Conservation (phyloP, 805 yeast species). For the Isabelozyma heimii region DNA sequence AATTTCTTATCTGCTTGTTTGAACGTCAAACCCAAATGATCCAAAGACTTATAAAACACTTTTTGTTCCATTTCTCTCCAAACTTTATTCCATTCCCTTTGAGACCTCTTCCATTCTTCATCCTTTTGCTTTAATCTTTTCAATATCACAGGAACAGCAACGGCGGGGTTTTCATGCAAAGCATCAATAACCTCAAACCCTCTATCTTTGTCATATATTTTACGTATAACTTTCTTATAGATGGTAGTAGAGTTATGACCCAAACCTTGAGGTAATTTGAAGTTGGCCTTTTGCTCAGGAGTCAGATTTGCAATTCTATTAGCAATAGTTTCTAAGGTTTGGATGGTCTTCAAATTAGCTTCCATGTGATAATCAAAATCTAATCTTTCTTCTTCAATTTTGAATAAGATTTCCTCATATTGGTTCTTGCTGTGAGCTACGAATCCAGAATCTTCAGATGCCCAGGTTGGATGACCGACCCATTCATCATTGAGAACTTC, state of each 20-base stretch:
- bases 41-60: constrained; percentile 88
- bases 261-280: constrained; percentile 87
- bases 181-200: constrained; percentile 97
- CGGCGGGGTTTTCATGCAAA: constrained; percentile 89
- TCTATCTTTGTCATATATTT: constrained; percentile 89
- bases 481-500: constrained; percentile 97
- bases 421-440: constrained; percentile 99
- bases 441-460: constrained; percentile 97
- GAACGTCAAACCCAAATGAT: constrained; percentile 92
- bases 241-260: constrained; percentile 91
- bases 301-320: constrained; percentile 92
- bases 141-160: constrained; percentile 91
- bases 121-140: constrained; percentile 94
- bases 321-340: constrained; percentile 91
- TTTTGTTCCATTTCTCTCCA: constrained; percentile 99
- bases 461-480: constrained; percentile 99
- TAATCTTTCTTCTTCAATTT: constrained; percentile 96
- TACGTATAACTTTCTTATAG: constrained; percentile 88
- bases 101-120: constrained; percentile 98
- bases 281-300: constrained; percentile 78
- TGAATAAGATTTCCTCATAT: constrained; percentile 91
- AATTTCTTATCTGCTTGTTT: constrained; percentile 95
- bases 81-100: constrained; percentile 97
- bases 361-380: constrained; percentile 97
- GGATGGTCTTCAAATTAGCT: constrained; percentile 90